Percentiles rank a stretch among this genome's conserved stretches.
These are phyloP conservation scores for Coemansia sp. DNA, from an alignment of 371 early-diverging fungal genomes.

Conservation along the genomic window DNA sequence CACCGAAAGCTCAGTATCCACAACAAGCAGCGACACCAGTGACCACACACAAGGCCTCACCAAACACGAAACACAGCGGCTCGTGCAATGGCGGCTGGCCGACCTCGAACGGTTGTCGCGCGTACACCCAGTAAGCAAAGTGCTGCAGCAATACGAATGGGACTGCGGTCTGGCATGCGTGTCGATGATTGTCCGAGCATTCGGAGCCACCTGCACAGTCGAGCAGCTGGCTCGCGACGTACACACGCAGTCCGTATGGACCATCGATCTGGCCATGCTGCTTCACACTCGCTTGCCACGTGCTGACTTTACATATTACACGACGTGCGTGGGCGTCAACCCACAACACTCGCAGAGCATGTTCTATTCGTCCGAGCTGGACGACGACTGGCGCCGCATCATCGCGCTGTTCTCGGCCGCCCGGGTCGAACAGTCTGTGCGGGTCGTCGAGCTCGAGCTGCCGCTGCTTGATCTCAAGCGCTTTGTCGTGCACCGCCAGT, in stretches of 20 bases:
- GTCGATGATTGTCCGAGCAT: conserved; percentile 70
- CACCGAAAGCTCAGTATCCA: conserved; percentile 31
- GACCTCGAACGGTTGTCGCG: conserved; percentile 45
- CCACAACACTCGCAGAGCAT: conserved; percentile 64
- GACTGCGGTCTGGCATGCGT: conserved; percentile 88
- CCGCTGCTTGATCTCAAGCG: conserved; percentile 77
- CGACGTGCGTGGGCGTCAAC: conserved; percentile 78
- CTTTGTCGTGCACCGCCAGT: conserved; percentile 70
- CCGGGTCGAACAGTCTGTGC: conserved; percentile 61
- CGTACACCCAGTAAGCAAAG: conserved; percentile 46
- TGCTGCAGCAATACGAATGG: conserved; percentile 58
- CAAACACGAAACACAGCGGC: conserved; percentile 32
- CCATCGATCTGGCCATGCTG: conserved; percentile 81
- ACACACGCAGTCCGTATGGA: conserved; percentile 77
- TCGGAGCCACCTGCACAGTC: conserved; percentile 54
- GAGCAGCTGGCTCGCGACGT: conserved; percentile 55
- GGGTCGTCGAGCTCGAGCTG: conserved; percentile 72
- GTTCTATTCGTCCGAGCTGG: conserved; percentile 73
- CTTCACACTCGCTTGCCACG: conserved; percentile 61
- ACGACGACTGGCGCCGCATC: conserved; percentile 73
- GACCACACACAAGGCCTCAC: neutral
- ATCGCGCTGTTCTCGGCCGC: conserved; percentile 75
- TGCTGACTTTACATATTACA: conserved; percentile 84
- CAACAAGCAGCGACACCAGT: conserved; percentile 10
- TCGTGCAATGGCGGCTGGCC: conserved; percentile 24